These are phyloP conservation scores for Apiosordaria backusii DNA, from an alignment of 495 filamentous ascomycete genomes.

Conservation along the genomic window DNA sequence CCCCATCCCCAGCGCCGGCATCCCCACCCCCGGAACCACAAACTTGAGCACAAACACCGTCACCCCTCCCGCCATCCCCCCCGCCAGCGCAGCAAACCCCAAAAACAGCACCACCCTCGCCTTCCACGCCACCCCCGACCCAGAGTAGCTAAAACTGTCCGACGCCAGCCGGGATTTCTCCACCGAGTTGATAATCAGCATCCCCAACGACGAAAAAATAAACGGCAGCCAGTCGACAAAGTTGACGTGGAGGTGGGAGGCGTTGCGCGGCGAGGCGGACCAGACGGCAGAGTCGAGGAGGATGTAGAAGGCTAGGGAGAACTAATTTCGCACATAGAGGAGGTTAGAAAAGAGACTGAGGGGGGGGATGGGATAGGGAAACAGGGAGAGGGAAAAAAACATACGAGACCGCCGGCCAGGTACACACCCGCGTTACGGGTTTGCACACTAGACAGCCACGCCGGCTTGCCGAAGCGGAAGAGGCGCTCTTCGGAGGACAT, in stretches of 20 bases:
- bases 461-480: constrained; percentile 74
- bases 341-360: constrained; percentile 2
- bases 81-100: constrained; percentile 90
- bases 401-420: constrained; percentile 77
- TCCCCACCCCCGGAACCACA: constrained; percentile 70
- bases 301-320: constrained; percentile 95
- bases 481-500: constrained; percentile 54
- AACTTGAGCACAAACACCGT: constrained; percentile 91
- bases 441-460: constrained; percentile 86
- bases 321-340: constrained; percentile 51
- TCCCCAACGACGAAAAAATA: constrained; percentile 89
- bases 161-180: constrained; percentile 85
- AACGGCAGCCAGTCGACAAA: constrained; percentile 99
- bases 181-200: constrained; percentile 98
- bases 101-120: constrained; percentile 92
- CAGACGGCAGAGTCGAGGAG: constrained; percentile 88
- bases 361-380: background rate
- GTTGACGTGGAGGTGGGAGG: constrained; percentile 78
- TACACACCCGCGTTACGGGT: constrained; percentile 83
- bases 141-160: constrained; percentile 83
- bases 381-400: constrained; percentile 24
- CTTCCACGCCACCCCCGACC: constrained; percentile 90
- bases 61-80: constrained; percentile 88
- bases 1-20: constrained; percentile 86
- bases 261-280: constrained; percentile 75